Evolutionary conservation across 768 basidiomycete species (phyloP).

Genomic region (Suillus spraguei): DNA sequence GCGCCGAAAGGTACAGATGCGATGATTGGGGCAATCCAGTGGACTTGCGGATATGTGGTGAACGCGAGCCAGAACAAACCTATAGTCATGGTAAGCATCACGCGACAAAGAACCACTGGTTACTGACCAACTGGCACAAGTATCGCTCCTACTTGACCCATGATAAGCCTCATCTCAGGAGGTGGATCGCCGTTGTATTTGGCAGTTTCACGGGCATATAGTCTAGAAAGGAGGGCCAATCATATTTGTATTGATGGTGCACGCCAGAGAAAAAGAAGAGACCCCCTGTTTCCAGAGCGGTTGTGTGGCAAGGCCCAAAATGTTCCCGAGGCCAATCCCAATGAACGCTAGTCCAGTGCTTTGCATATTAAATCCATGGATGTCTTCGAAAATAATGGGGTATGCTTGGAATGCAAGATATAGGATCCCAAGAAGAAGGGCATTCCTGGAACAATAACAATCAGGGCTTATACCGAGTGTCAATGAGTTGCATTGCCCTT

Average conservation of each 20-base stretch:
- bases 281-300: conserved; percentile 48
- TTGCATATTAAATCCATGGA: conserved; percentile 58
- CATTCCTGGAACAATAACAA: conserved; percentile 32
- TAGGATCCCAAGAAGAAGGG: conserved; percentile 44
- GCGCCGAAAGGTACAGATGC: conserved; percentile 50
- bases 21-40: conserved; percentile 51
- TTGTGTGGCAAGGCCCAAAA: conserved; percentile 39
- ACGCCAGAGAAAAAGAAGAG: neutral
- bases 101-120: neutral
- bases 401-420: conserved; percentile 60
- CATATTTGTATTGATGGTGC: neutral
- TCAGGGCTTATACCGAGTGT: conserved; percentile 1
- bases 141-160: conserved; percentile 70
- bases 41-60: conserved; percentile 48
- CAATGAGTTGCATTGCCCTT: conserved; percentile 18
- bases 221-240: conserved; percentile 27
- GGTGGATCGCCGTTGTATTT: conserved; percentile 52
- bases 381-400: conserved; percentile 49
- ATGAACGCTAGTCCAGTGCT: conserved; percentile 50
- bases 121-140: conserved; percentile 59
- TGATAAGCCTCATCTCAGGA: conserved; percentile 65
- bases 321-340: conserved; percentile 52
- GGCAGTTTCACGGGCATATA: conserved; percentile 38
- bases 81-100: conserved; percentile 8
- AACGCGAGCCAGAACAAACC: conserved; percentile 59